A percentile compares a stretch with the other conserved stretches of the same genome.
phyloP scores from a whole-genome alignment of 345 rosid genomes.

The Populus euphratica region DNA sequence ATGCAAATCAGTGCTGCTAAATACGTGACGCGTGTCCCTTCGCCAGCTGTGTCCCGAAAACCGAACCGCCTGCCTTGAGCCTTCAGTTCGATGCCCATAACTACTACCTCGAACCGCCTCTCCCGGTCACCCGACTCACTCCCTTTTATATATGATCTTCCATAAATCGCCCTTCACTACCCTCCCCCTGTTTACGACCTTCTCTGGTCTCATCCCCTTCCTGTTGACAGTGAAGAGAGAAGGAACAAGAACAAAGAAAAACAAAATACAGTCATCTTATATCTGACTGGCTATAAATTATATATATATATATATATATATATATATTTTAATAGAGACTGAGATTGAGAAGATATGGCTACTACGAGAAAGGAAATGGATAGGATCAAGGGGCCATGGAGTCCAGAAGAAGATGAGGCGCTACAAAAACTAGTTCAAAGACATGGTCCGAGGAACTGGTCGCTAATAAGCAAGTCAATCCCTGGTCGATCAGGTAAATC shows the following conservation, averaged over 20 bases:
- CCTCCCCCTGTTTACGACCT: background rate
- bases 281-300: too few species aligned
- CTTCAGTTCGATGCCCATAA: conserved; percentile 46
- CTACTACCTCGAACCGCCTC: conserved; percentile 34
- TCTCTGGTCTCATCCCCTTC: background rate
- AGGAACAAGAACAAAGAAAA: background rate
- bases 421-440: conserved; percentile 21
- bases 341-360: background rate
- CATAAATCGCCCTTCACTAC: conserved; percentile 19
- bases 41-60: conserved; percentile 80
- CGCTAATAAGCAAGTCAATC: conserved; percentile 26
- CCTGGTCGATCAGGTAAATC: conserved; percentile 30
- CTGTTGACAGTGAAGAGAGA: accelerated
- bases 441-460: conserved; percentile 30
- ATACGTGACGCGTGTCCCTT: conserved; percentile 60
- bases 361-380: conserved; percentile 10
- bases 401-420: conserved; percentile 27
- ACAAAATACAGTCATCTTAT: too few species aligned
- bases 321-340: too few species aligned
- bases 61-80: conserved; percentile 66
- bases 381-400: conserved; percentile 30
- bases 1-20: conserved; percentile 34
- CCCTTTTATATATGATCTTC: background rate
- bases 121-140: conserved; percentile 29
- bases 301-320: too few species aligned